These are phyloP conservation scores for Tuctoria greenei DNA, from an alignment of 176 grass and related monocot species.

Conservation along the genomic window DNA sequence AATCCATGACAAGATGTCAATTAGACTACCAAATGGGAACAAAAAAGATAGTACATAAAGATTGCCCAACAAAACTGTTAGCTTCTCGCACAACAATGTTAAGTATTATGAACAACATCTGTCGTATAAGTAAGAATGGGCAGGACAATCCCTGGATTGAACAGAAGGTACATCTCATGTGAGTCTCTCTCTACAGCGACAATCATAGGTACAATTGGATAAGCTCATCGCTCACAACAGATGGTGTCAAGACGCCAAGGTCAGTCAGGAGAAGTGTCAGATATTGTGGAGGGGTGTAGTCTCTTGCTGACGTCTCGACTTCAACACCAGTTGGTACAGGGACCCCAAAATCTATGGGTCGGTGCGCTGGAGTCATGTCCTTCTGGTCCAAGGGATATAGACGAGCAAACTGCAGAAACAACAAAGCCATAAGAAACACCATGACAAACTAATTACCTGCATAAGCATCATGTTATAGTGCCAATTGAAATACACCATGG, in stretches of 20 bases:
- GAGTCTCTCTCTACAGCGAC: not conserved
- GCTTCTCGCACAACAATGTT: constrained; percentile 7
- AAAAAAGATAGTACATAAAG: not conserved
- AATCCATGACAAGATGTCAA: not conserved
- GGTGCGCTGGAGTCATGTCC: constrained; percentile 67
- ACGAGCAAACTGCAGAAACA: constrained; percentile 64
- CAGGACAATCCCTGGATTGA: not conserved
- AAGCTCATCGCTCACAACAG: constrained; percentile 81
- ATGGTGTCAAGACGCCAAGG: constrained; percentile 71
- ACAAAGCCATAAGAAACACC: not conserved
- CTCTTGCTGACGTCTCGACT: constrained; percentile 69
- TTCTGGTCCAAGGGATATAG: constrained; percentile 80
- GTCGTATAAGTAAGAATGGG: constrained; percentile 13
- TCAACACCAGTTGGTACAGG: constrained; percentile 55
- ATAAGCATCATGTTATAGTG: not conserved
- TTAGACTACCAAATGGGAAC: not conserved
- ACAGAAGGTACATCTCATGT: not conserved
- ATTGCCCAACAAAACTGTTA: constrained; percentile 19
- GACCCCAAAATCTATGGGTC: constrained; percentile 72
- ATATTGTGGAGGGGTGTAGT: constrained; percentile 80
- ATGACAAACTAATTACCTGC: not conserved
- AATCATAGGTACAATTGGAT: constrained; percentile 70
- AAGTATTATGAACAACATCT: not conserved
- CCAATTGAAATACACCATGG: not conserved
- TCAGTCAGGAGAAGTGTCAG: constrained; percentile 72